A percentile compares a stretch with the other conserved stretches of the same genome.
These are phyloP conservation scores for Peziza echinospora DNA, from an alignment of 495 filamentous ascomycete species.

Conservation along the genomic window DNA sequence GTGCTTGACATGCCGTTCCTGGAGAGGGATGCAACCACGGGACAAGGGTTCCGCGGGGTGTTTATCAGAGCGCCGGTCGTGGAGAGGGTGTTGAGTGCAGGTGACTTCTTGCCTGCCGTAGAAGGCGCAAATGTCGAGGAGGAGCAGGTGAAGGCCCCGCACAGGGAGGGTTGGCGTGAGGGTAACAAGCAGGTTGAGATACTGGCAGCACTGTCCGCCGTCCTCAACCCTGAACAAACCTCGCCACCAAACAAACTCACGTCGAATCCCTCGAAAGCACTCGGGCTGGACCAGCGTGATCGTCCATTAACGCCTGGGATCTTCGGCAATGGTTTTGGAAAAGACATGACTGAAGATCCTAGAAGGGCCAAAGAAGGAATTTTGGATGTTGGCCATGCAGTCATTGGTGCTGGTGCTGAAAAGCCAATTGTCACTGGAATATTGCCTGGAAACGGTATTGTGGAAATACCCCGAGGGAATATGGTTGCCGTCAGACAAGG, in stretches of 20 bases:
- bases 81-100: conserved; percentile 46
- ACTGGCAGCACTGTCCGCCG: conserved; percentile 26
- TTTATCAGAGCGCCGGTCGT: conserved; percentile 93
- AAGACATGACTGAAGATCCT: conserved; percentile 16
- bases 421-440: neutral
- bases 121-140: conserved; percentile 10
- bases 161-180: conserved; percentile 15
- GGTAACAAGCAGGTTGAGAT: conserved; percentile 29
- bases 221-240: neutral
- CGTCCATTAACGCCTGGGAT: neutral
- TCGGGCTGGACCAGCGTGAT: neutral
- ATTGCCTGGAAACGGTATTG: neutral
- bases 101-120: conserved; percentile 22
- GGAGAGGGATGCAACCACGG: conserved; percentile 12
- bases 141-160: neutral
- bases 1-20: conserved; percentile 57
- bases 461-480: conserved; percentile 34
- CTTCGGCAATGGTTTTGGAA: neutral
- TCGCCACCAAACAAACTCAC: neutral
- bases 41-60: conserved; percentile 47
- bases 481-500: conserved; percentile 81
- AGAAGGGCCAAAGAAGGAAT: conserved; percentile 23
- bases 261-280: neutral
- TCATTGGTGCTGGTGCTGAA: neutral
- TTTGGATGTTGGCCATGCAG: neutral